Base-by-base conservation (phyloP, 1,139 yeast species). In the Pichia sp. region DNA sequence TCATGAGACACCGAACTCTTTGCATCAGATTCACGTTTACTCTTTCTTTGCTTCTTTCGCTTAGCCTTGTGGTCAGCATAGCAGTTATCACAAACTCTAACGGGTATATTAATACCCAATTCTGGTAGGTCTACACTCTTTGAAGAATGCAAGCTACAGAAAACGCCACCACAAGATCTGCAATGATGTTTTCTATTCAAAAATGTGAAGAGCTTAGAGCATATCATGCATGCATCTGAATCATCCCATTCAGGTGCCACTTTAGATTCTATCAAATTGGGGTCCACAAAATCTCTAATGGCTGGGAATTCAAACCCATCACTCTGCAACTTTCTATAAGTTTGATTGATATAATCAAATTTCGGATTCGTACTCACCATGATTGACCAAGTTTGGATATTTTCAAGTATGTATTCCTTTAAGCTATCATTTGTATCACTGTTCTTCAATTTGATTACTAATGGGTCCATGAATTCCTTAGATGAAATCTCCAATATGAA, bases 191-290 rank as follows among this genome's bases (percentile, higher is more conserved):
- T 87, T 51, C 99, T 69, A 56, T 85, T 87, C 46, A 88, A 66
- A 59, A 88, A 72, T 2, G 93, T 69, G 52, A 91, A 91, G 12
- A 80, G 65, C 25, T 70, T 75, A 37, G 94, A 87, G 51, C 97
- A 86, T 41, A 85, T 77, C 97, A 93, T 88, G 58, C 99, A 91
- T 11, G 85, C 86, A 51, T 87, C 95, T 14, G 87, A 80, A 53
- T 93, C 98, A 18, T 84, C 79, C 99, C 99, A 91, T 51, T 88
- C 97, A 0, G 98, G 98, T 3, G 99, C 96, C 5, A 91, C 88
- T 43, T 79, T 83, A 2, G 96, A 74, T 54, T 91, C 97, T 37
- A 88, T 75, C 58, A 87, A 75, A 16, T 62, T 65, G 32, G 67
- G 58, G 30, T 67, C 70, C 29, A 66, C 58, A 29, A 52, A 56